Evolutionary conservation across 2,329 filamentous ascomycete species (phyloP).

Genomic region (Sporothrix dimorphospora): DNA sequence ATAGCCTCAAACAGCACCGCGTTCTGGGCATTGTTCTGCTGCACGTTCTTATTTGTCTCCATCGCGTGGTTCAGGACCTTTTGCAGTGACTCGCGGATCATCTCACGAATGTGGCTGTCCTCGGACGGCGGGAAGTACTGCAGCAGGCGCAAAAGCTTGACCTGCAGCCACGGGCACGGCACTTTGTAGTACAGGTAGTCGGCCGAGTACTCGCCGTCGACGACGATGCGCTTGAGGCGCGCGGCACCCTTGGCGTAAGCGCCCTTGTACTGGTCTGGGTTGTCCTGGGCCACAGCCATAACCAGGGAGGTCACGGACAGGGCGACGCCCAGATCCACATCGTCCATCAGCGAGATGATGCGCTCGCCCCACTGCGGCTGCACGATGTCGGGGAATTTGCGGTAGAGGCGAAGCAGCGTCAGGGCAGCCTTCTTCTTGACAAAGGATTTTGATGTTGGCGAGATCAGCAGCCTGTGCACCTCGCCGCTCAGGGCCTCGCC

Average conservation of each 20-base stretch:
- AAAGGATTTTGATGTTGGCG: constrained; percentile 89
- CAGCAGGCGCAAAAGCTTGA: constrained; percentile 86
- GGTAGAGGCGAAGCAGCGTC: constrained; percentile 88
- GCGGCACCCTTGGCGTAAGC: constrained; percentile 93
- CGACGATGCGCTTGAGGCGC: constrained; percentile 82
- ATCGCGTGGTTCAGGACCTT: constrained; percentile 89
- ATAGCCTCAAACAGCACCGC: constrained; percentile 98
- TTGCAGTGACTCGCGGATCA: constrained; percentile 89
- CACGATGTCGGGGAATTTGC: constrained; percentile 91
- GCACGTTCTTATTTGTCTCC: constrained; percentile 96
- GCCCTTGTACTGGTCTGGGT: constrained; percentile 90
- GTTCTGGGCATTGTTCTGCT: constrained; percentile 99
- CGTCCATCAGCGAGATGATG: constrained; percentile 98
- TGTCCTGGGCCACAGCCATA: constrained; percentile 91
- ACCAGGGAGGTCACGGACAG: constrained; percentile 94
- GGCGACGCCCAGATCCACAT: constrained; percentile 88
- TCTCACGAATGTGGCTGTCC: constrained; percentile 85
- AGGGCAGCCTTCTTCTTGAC: constrained; percentile 99
- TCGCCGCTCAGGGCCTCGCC: constrained; percentile 90
- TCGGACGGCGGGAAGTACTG: constrained; percentile 98
- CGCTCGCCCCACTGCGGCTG: constrained; percentile 97
- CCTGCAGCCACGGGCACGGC: constrained; percentile 97
- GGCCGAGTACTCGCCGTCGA: constrained; percentile 84
- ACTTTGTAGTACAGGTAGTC: constrained; percentile 99
- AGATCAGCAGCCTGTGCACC: constrained; percentile 91